Percentiles rank a stretch among this genome's conserved stretches.
phyloP scores from a whole-genome alignment of 2,329 filamentous ascomycete genomes.

The Penicillium sp. region DNA sequence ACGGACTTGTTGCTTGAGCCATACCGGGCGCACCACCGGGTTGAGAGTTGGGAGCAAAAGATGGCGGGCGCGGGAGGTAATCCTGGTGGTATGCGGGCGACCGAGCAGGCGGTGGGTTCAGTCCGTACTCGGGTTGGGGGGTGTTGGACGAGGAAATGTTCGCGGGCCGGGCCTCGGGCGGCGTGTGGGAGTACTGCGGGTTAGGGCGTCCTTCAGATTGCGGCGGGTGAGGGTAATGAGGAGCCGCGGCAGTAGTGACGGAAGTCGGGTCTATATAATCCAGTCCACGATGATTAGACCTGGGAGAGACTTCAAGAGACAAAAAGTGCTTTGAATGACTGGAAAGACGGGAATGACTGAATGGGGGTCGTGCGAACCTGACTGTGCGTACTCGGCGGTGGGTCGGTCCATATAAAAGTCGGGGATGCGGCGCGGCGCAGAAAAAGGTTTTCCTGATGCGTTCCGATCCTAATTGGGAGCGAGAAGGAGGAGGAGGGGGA shows the following conservation, averaged over 20 bases:
- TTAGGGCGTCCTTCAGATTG: constrained; percentile 35
- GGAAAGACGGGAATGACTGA: too few species aligned
- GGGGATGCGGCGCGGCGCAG: constrained; percentile 17
- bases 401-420: constrained; percentile 51
- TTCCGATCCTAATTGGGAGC: constrained; percentile 1
- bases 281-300: constrained; percentile 61
- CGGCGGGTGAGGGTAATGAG: constrained; percentile 37
- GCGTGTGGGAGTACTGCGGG: constrained; percentile 71
- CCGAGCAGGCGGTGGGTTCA: constrained; percentile 63
- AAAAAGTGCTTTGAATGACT: too few species aligned
- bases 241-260: constrained; percentile 63
- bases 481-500: not conserved
- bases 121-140: constrained; percentile 81
- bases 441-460: not conserved
- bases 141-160: constrained; percentile 73
- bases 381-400: constrained; percentile 73
- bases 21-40: constrained; percentile 78
- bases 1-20: constrained; percentile 99
- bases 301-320: not conserved
- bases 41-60: constrained; percentile 65
- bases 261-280: constrained; percentile 82
- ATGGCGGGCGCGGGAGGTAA: constrained; percentile 73
- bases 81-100: constrained; percentile 81
- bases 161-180: constrained; percentile 68
- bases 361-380: constrained; percentile 67